Evolutionary conservation across 176 grass and related monocot genomes (phyloP).

Genomic region (Aegilops speltoides): DNA sequence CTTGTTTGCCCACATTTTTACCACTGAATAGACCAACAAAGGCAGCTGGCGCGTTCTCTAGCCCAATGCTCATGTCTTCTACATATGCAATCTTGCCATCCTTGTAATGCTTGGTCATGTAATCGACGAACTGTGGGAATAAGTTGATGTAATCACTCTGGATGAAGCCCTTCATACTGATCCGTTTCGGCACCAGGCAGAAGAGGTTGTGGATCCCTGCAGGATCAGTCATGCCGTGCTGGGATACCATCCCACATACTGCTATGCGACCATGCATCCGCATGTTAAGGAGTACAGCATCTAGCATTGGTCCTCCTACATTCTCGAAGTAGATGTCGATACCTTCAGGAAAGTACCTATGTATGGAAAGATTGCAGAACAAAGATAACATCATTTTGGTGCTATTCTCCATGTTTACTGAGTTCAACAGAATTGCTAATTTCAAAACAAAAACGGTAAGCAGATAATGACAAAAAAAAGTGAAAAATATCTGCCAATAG

Average conservation of each 20-base stretch:
- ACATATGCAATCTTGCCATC: slow-evolving; percentile 63
- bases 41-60: slow-evolving; percentile 65
- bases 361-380: background rate
- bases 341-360: slow-evolving; percentile 65
- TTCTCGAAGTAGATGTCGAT: slow-evolving; percentile 84
- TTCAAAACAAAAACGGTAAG: background rate
- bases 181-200: slow-evolving; percentile 42
- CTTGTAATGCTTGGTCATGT: slow-evolving; percentile 50
- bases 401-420: background rate
- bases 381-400: background rate
- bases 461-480: background rate
- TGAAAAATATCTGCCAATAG: background rate
- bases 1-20: slow-evolving; percentile 82
- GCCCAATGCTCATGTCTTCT: slow-evolving; percentile 64
- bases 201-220: slow-evolving; percentile 51
- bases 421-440: background rate
- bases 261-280: slow-evolving; percentile 49
- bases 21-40: slow-evolving; percentile 79
- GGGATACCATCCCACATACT: slow-evolving; percentile 67
- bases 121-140: slow-evolving; percentile 55
- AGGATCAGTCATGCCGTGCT: slow-evolving; percentile 39
- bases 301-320: slow-evolving; percentile 58
- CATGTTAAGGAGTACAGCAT: slow-evolving; percentile 68
- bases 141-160: slow-evolving; percentile 66
- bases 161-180: slow-evolving; percentile 65